Evolutionary conservation across 2,329 filamentous ascomycete genomes (phyloP).

Genomic region (Aspergillus intermedius): DNA sequence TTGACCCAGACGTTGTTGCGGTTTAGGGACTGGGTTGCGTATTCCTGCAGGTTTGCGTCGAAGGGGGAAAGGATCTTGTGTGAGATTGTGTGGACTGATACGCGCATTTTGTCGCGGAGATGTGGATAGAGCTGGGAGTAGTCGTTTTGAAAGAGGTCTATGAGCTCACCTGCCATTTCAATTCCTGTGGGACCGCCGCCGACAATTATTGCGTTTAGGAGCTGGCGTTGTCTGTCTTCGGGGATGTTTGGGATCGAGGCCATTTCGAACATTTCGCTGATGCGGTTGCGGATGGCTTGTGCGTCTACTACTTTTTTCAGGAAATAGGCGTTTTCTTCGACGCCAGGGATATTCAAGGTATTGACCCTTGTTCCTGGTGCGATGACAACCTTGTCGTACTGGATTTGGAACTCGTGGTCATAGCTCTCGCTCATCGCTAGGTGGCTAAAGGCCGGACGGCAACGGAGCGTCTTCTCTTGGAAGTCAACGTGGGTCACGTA

Average conservation of each 20-base stretch:
- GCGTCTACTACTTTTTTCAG: neutral
- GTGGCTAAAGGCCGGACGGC: neutral
- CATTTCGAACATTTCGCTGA: neutral
- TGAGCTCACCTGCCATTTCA: neutral
- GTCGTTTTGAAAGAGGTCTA: neutral
- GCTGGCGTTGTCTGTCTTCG: neutral
- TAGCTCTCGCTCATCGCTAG: neutral
- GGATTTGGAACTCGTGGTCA: neutral
- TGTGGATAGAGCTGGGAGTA: neutral
- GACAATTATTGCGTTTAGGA: neutral
- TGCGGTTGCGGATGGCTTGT: neutral
- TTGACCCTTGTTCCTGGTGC: neutral
- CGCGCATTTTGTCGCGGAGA: neutral
- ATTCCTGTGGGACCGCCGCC: neutral
- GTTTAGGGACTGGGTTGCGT: neutral
- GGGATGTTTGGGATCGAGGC: neutral
- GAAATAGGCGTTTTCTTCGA: neutral
- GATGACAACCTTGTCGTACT: neutral
- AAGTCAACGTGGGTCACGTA: neutral
- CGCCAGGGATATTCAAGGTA: neutral
- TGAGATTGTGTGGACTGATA: neutral
- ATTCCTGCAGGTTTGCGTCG: neutral
- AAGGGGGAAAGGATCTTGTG: neutral
- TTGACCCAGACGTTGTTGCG: neutral
- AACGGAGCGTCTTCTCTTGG: neutral